phyloP scores from a whole-genome alignment of 164 flowering plant genomes.

The Vitis labrusca region DNA sequence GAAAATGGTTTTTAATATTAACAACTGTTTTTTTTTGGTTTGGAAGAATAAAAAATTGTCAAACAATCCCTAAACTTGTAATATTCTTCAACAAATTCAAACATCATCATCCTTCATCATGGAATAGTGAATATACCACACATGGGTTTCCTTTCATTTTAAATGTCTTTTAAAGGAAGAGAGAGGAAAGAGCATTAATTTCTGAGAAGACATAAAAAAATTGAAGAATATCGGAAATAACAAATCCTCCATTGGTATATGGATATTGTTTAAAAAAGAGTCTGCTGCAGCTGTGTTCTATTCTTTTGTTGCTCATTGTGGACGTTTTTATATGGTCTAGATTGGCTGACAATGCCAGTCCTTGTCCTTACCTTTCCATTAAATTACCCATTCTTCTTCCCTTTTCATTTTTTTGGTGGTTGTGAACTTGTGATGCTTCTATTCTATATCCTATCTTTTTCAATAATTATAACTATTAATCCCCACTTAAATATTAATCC shows the following conservation, averaged over 20 bases:
- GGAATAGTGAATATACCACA: too few species aligned
- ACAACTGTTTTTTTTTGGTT: too few species aligned
- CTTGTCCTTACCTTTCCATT: slow-evolving; percentile 22
- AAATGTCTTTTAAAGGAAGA: too few species aligned
- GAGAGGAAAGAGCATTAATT: too few species aligned
- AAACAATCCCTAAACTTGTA: too few species aligned
- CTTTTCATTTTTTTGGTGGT: too few species aligned
- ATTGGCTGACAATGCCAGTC: slow-evolving; percentile 36
- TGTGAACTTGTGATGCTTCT: slow-evolving; percentile 21
- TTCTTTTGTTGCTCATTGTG: slow-evolving; percentile 19
- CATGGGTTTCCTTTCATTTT: too few species aligned
- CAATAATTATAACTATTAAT: background rate
- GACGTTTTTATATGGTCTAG: slow-evolving; percentile 10
- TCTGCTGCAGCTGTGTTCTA: slow-evolving; percentile 2
- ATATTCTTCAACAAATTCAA: too few species aligned
- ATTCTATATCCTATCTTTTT: slow-evolving; percentile 3
- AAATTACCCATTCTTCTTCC: background rate
- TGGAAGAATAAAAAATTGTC: too few species aligned
- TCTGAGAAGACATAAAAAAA: too few species aligned
- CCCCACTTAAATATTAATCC: background rate
- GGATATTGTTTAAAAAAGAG: background rate
- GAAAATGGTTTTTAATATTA: too few species aligned
- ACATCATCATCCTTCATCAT: too few species aligned
- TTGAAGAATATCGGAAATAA: background rate
- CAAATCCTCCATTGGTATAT: background rate